Base-by-base conservation (phyloP, 371 early-diverging fungal genomes). In the Thermomucor indicae-seudaticae region DNA sequence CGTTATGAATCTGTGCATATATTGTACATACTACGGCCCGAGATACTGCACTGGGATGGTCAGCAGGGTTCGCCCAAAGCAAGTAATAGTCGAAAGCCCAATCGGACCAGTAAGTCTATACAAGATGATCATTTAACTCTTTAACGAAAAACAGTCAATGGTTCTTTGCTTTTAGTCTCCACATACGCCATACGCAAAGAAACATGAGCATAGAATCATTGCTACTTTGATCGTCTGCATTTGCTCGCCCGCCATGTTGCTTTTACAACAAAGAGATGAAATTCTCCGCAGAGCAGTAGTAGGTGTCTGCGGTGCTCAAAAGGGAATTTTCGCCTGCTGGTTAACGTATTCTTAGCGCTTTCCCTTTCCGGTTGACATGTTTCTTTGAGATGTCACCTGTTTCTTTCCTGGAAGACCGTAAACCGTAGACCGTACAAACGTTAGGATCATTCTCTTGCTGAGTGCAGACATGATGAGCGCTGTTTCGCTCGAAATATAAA, bases 41-140 rank as follows among this genome's bases (percentile, higher is more conserved):
- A 16, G 65, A 49, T 44, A 75, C 54, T 7, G 71, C 71, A 49
- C 56, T 58, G 27, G 72, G 75, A 44, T 70, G 67, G 3, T 65
- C 72, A 27, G 57, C 53, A n/a, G 65, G 53, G 35, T 69, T 61
- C n/a, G 75, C 70, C 75, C 72, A 71, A 2, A 71, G 52, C 31
- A 75, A 57, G 29, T 64, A 69, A 39, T 60, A 60, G 32, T 75
- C 75, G 43, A 71, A 75, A 4, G 72, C 69, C 75, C 75, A 75
- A 44, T 75, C 72, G 40, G 75, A 64, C 75, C 75, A 75, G 29
- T 57, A 63, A 12, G 72, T 63, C 75, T 75, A 58, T 20, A 23
- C n/a, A n/a, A n/a, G n/a, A n/a, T n/a, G n/a, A 19, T 51, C 6
- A 32, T 37, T 23, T 43, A 45, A 14, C 37, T 19, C 37, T 5